These are phyloP conservation scores for Gossypium laxum DNA, from an alignment of 441 rosid genomes.

Conservation along the genomic window DNA sequence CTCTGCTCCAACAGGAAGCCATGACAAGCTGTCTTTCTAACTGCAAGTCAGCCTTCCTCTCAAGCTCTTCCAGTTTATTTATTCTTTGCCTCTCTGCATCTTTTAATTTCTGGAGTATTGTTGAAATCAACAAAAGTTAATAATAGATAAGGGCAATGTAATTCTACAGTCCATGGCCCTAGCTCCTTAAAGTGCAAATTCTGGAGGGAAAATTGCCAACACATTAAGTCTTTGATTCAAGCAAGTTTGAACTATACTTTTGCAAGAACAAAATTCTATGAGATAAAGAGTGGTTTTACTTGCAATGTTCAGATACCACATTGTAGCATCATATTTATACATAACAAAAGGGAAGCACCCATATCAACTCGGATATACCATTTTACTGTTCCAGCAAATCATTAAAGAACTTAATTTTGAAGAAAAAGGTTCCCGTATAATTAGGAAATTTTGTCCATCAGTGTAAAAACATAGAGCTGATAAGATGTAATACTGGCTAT, in stretches of 20 bases:
- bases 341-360: background rate
- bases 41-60: constrained; percentile 66
- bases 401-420: background rate
- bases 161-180: background rate
- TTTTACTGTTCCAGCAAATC: background rate
- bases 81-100: constrained; percentile 64
- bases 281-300: background rate
- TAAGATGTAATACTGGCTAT: background rate
- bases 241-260: background rate
- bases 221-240: background rate
- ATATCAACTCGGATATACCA: background rate
- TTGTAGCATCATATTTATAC: background rate
- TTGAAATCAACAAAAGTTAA: background rate
- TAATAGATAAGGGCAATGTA: background rate
- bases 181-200: background rate
- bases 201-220: background rate
- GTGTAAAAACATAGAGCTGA: background rate
- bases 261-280: background rate
- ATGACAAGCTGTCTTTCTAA: constrained; percentile 83
- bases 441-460: background rate
- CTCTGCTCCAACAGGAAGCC: constrained; percentile 85
- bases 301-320: background rate
- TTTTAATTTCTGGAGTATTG: constrained; percentile 42
- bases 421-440: background rate
- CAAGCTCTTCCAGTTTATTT: constrained; percentile 56